These are phyloP conservation scores for Aspergillus awamori DNA, from an alignment of 2,329 filamentous ascomycete species.

Conservation along the genomic window DNA sequence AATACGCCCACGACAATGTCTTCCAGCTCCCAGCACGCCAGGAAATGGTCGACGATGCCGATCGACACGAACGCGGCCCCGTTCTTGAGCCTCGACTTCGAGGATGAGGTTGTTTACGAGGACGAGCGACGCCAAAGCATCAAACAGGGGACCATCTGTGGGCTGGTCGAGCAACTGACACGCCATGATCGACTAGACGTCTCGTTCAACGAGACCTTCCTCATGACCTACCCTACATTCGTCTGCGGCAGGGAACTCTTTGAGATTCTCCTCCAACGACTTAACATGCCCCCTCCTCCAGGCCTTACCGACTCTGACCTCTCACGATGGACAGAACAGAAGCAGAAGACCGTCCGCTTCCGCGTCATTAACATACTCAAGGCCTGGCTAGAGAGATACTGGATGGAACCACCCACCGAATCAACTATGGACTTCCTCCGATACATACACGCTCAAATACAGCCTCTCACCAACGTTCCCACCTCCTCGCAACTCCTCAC, in stretches of 20 bases:
- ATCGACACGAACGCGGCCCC: neutral
- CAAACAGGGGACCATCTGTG: constrained; percentile 84
- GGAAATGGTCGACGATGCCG: neutral
- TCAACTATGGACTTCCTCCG: constrained; percentile 82
- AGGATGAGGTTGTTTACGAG: constrained; percentile 88
- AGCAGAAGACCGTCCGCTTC: constrained; percentile 94
- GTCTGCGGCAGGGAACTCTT: constrained; percentile 88
- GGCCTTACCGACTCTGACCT: constrained; percentile 75
- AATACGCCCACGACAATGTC: neutral
- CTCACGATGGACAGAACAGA: constrained; percentile 86
- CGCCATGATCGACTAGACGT: constrained; percentile 93
- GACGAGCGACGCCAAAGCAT: constrained; percentile 74
- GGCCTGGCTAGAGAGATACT: constrained; percentile 97
- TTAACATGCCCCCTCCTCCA: constrained; percentile 87
- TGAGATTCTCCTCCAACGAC: constrained; percentile 86
- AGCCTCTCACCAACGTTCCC: constrained; percentile 89
- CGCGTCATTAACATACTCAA: constrained; percentile 96
- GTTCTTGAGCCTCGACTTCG: constrained; percentile 82
- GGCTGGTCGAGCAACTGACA: constrained; percentile 90
- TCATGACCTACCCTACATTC: constrained; percentile 96
- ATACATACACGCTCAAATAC: constrained; percentile 84
- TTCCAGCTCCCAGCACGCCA: neutral
- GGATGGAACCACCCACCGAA: constrained; percentile 95
- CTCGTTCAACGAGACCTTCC: constrained; percentile 95
- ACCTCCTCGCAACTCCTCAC: constrained; percentile 82